Conservation (phyloP, 2,329 filamentous ascomycete species). For the Xylaria hypoxylon region DNA sequence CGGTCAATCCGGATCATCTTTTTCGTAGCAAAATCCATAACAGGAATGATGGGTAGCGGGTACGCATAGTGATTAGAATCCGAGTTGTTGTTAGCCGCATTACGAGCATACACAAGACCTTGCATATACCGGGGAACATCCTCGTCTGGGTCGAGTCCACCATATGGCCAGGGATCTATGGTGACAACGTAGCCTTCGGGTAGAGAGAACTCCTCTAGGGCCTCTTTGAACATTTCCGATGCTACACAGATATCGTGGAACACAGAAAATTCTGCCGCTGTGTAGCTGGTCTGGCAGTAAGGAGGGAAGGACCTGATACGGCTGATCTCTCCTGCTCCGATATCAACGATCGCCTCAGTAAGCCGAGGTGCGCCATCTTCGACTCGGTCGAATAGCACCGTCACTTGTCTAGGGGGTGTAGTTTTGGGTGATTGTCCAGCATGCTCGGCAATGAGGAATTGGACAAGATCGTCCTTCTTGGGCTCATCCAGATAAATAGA, state of each 20-base stretch:
- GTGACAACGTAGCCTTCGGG: conserved; percentile 58
- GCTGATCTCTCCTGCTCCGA: conserved; percentile 50
- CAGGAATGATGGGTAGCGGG: conserved; percentile 68
- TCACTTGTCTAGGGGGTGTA: conserved; percentile 55
- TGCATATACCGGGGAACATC: conserved; percentile 60
- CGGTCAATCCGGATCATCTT: conserved; percentile 68
- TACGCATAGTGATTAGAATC: conserved; percentile 73
- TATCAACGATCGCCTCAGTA: conserved; percentile 55
- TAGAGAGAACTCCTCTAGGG: conserved; percentile 60
- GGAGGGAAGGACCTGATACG: conserved; percentile 47
- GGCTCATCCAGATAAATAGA: conserved; percentile 48
- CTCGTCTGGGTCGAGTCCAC: conserved; percentile 56
- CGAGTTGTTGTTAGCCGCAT: conserved; percentile 56
- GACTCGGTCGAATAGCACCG: conserved; percentile 60
- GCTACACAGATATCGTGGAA: conserved; percentile 57
- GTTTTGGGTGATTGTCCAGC: conserved; percentile 41
- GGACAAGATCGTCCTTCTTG: conserved; percentile 44
- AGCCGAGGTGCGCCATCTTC: conserved; percentile 50
- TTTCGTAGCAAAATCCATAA: conserved; percentile 68
- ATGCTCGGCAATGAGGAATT: conserved; percentile 49
- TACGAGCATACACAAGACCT: conserved; percentile 62
- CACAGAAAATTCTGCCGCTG: conserved; percentile 54
- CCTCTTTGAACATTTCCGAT: conserved; percentile 60
- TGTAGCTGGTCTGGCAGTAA: conserved; percentile 55
- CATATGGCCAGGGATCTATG: conserved; percentile 76